phyloP scores from a whole-genome alignment of 2,329 filamentous ascomycete genomes.

The Pezizomycotina sp. region DNA sequence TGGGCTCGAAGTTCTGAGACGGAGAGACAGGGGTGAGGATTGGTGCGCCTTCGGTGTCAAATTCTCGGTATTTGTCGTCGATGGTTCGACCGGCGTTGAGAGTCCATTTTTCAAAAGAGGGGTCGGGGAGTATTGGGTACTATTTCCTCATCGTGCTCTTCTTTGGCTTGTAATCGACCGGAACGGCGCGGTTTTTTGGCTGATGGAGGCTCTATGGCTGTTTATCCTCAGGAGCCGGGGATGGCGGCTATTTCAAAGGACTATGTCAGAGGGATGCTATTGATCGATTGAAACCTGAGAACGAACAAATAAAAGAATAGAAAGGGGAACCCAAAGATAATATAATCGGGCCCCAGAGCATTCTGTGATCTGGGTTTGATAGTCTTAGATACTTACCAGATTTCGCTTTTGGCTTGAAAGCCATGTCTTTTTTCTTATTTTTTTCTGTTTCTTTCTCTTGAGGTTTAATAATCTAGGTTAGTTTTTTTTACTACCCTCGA shows the following conservation, averaged over 20 bases:
- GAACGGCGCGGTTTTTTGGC: slow-evolving; percentile 74
- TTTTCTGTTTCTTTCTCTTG: no score
- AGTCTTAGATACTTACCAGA: slow-evolving; percentile 5
- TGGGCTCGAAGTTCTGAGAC: slow-evolving; percentile 35
- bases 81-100: slow-evolving; percentile 37
- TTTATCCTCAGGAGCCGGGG: slow-evolving; percentile 8
- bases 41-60: slow-evolving; percentile 40
- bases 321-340: not conserved
- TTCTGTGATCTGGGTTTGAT: not conserved
- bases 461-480: no score
- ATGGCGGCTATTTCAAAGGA: slow-evolving; percentile 1
- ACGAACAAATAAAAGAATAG: not conserved
- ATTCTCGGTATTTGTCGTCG: slow-evolving; percentile 45
- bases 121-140: slow-evolving; percentile 66
- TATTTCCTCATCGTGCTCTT: slow-evolving; percentile 47
- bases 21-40: slow-evolving; percentile 44
- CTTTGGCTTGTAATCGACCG: slow-evolving; percentile 40
- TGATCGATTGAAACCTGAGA: not conserved
- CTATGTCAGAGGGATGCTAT: not conserved
- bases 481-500: no score
- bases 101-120: slow-evolving; percentile 37
- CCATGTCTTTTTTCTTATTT: no score
- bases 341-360: not conserved
- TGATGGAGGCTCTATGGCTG: slow-evolving; percentile 7
- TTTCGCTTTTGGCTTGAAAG: slow-evolving; percentile 19